Evolutionary conservation across 208 protist species (phyloP), one percentile per base, ranked within the genome.

Genomic region (Porcisia deanei): DNA sequence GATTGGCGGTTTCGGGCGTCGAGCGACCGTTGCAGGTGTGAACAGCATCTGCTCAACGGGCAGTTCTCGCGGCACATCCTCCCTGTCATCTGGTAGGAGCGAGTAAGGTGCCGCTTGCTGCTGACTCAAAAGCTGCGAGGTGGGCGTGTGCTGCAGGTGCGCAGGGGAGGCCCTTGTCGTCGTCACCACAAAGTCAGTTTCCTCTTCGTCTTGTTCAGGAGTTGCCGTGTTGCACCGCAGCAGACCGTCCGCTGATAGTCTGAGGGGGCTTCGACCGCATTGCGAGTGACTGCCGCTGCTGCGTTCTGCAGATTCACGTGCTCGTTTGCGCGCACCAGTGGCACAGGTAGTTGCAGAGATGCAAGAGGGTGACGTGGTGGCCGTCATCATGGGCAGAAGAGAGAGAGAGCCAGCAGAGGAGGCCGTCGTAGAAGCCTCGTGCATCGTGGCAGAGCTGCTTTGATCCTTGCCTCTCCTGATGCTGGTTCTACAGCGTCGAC

Each of bases 81-180:
- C 43, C 8, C 30, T 45, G 25, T 68, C 58, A 18, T 59, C 67
- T 12, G 70, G 67, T 7, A 25, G 60, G 20, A 61, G 61, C 7
- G 69, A 53, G 63, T 83, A 79, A 30, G 73, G 74, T 1, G 30
- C 59, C 34, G 70, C 71, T 41, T 75, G 75, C 60, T 63, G 58
- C 63, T 75, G 64, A 39, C 67, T 74, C 34, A 85, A 45, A 39
- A 77, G 73, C 71, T 85, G 81, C 63, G 81, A 77, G 30, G 71
- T 73, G 16, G 76, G 81, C 5, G 76, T 77, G 16, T 41, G 73
- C 14, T 78, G 70, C 63, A 79, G 70, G 10, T 73, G 69, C 41
- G 25, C 57, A 10, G 45, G 63, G 45, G 73, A 74, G 57, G 68
- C 63, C 20, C 49, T 43, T 49, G 71, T 45, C 14, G 22, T 43